A percentile compares a stretch with the other conserved stretches of the same genome.
Evolutionary conservation across 805 yeast genomes (phyloP).

Genomic region (Saccharomycopsis oosterbeekiorum): DNA sequence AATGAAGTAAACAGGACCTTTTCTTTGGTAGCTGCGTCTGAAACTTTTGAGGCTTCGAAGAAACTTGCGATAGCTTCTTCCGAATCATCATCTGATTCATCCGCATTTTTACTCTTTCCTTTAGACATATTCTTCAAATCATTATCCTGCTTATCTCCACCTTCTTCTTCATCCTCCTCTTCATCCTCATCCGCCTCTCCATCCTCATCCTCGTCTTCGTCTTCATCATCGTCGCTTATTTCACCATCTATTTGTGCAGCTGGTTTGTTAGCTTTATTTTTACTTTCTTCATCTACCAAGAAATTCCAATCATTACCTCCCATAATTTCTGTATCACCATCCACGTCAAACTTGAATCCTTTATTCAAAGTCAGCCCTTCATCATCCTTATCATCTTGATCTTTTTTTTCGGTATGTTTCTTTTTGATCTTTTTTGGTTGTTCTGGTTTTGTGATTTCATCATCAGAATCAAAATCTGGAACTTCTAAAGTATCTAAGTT

Average conservation of each 20-base stretch:
- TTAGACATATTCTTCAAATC: conserved; percentile 41
- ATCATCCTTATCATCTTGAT: conserved; percentile 23
- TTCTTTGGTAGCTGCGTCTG: conserved; percentile 41
- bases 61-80: conserved; percentile 77
- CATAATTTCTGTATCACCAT: conserved; percentile 34
- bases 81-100: conserved; percentile 45
- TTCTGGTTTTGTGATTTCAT: conserved; percentile 23
- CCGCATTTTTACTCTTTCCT: conserved; percentile 29
- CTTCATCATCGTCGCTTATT: conserved; percentile 6
- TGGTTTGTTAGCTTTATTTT: conserved; percentile 16
- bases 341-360: conserved; percentile 60
- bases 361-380: conserved; percentile 48
- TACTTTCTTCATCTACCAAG: conserved; percentile 34
- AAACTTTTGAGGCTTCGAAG: conserved; percentile 51
- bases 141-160: conserved; percentile 42
- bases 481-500: conserved; percentile 32
- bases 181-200: conserved; percentile 19
- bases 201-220: conserved; percentile 17
- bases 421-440: conserved; percentile 20
- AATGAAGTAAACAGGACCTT: conserved; percentile 54
- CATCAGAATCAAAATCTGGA: conserved; percentile 42
- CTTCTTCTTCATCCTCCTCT: conserved; percentile 9
- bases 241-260: conserved; percentile 3
- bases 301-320: conserved; percentile 81
- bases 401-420: conserved; percentile 1